A percentile compares a stretch with the other conserved stretches of the same genome.
These are phyloP conservation scores for Spencermartinsiella europaea DNA, from an alignment of 805 yeast genomes.

Conservation along the genomic window DNA sequence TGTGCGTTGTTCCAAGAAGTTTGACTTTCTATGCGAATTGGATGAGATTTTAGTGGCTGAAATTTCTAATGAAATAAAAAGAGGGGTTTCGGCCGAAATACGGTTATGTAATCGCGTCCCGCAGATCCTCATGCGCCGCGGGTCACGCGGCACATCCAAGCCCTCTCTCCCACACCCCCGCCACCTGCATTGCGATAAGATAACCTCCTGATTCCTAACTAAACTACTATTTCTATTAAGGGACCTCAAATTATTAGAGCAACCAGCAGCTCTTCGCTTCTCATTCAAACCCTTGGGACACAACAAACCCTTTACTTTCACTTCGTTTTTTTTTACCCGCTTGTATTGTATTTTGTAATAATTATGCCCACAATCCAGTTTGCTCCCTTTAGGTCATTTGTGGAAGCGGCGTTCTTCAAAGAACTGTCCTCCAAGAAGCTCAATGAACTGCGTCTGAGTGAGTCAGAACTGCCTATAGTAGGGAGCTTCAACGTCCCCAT, in stretches of 20 bases:
- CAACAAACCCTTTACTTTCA: no score
- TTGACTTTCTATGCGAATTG: no score
- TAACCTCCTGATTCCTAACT: neutral
- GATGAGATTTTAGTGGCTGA: no score
- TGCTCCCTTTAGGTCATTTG: conserved; percentile 60
- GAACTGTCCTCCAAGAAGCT: conserved; percentile 68
- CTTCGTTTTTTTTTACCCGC: no score
- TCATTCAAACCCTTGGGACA: no score
- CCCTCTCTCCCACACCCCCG: neutral
- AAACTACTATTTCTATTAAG: no score
- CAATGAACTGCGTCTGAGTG: conserved; percentile 62
- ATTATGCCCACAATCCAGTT: conserved; percentile 29
- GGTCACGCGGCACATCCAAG: neutral
- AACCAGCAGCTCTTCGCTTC: no score
- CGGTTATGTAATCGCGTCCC: no score
- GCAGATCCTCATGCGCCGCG: neutral
- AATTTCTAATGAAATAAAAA: no score
- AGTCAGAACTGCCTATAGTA: conserved; percentile 38
- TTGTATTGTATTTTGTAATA: neutral
- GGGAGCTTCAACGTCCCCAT: conserved; percentile 36
- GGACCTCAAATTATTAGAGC: no score
- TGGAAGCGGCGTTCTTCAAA: conserved; percentile 84
- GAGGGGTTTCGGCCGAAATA: no score
- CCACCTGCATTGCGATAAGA: neutral
- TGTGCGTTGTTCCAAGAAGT: no score